Evolutionary conservation across 352 stramenopile species (phyloP).

Genomic region (Phytophthora kernoviae): DNA sequence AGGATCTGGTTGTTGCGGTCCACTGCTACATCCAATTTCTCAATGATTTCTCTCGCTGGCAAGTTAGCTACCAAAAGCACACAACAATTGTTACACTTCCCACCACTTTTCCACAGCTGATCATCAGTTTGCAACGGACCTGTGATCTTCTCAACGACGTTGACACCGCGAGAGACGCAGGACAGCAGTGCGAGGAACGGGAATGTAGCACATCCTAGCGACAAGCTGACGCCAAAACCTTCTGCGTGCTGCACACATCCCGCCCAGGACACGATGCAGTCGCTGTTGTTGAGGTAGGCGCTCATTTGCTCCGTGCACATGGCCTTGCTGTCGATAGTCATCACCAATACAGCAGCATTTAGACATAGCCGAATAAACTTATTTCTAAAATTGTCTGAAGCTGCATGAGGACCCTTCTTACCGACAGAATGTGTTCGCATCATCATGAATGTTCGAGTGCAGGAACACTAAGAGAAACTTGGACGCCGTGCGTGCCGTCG

Average conservation of each 20-base stretch:
- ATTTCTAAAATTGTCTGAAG: not conserved
- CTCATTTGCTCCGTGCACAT: slow-evolving; percentile 78
- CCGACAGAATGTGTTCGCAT: slow-evolving; percentile 76
- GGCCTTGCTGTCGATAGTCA: slow-evolving; percentile 38
- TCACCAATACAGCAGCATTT: no score
- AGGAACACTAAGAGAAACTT: slow-evolving; percentile 88
- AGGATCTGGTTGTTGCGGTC: slow-evolving; percentile 82
- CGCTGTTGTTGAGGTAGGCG: slow-evolving; percentile 77
- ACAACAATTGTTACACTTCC: slow-evolving; percentile 5
- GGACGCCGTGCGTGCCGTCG: slow-evolving; percentile 71
- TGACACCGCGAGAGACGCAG: slow-evolving; percentile 77
- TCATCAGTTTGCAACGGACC: slow-evolving; percentile 27
- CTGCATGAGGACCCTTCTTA: slow-evolving; percentile 21
- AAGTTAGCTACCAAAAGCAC: slow-evolving; percentile 53
- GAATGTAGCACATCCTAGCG: slow-evolving; percentile 83
- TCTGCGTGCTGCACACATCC: slow-evolving; percentile 82
- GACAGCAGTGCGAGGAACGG: slow-evolving; percentile 82
- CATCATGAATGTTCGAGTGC: slow-evolving; percentile 86
- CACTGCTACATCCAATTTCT: slow-evolving; percentile 58
- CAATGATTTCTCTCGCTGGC: slow-evolving; percentile 61
- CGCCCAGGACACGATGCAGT: slow-evolving; percentile 84
- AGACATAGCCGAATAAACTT: no score
- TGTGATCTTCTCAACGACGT: slow-evolving; percentile 88
- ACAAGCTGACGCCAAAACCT: slow-evolving; percentile 79
- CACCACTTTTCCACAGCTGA: not conserved